Evolutionary conservation across 768 basidiomycete species (phyloP).

Genomic region (Podaxis carcinomalis): DNA sequence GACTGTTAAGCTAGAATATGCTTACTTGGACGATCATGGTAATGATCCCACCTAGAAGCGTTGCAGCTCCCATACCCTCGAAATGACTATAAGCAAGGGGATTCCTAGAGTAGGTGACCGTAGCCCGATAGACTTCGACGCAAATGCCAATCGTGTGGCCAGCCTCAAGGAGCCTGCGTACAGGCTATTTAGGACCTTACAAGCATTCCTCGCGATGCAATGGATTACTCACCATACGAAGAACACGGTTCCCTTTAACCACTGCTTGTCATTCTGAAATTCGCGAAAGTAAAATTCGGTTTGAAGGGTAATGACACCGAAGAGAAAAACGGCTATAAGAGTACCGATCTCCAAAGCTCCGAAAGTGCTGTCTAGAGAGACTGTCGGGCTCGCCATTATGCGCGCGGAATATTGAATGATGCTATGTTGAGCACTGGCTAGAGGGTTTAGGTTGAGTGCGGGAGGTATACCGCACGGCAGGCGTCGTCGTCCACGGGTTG

Average conservation of each 20-base stretch:
- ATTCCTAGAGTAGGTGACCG: neutral
- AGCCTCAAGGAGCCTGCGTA: conserved; percentile 11
- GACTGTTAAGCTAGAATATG: neutral
- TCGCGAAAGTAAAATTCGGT: conserved; percentile 11
- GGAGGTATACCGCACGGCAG: neutral
- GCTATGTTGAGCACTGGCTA: neutral
- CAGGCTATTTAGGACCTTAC: neutral
- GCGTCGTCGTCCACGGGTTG: neutral
- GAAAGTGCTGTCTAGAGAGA: conserved; percentile 10
- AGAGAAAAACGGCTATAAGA: conserved; percentile 15
- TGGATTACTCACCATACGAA: neutral
- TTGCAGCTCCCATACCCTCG: conserved; percentile 7
- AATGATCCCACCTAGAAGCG: conserved; percentile 11
- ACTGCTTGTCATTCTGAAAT: conserved; percentile 9
- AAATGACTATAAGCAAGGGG: neutral
- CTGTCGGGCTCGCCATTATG: neutral
- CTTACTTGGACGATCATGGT: conserved; percentile 13
- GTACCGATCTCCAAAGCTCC: conserved; percentile 18
- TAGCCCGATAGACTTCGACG: conserved; percentile 11
- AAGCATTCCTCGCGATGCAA: neutral
- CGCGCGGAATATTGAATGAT: neutral
- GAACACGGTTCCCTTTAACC: neutral
- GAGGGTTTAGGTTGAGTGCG: neutral
- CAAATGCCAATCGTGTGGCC: conserved; percentile 13
- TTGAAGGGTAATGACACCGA: conserved; percentile 15